Evolutionary conservation across 495 filamentous ascomycete genomes (phyloP).

Genomic region (Lophiotrema nucula): DNA sequence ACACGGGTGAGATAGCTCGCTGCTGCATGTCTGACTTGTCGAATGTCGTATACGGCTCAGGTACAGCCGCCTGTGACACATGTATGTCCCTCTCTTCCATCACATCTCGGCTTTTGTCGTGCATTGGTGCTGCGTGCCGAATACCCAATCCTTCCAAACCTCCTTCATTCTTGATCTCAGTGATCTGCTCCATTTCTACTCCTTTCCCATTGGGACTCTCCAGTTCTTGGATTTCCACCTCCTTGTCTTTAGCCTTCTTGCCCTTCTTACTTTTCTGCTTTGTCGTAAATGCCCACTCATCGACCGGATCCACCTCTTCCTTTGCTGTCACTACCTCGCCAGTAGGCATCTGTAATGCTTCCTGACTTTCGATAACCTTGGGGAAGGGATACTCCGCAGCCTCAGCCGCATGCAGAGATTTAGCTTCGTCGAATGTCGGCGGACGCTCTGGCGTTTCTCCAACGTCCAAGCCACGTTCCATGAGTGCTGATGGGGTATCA

Average conservation of each 20-base stretch:
- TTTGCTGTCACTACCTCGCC: not conserved
- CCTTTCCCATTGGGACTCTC: not conserved
- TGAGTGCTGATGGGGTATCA: not conserved
- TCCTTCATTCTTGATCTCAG: not conserved
- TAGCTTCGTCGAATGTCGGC: constrained; percentile 10
- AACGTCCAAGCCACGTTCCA: not conserved
- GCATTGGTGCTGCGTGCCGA: not conserved
- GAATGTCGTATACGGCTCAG: not conserved
- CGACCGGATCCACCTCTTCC: not conserved
- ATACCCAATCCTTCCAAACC: constrained; percentile 2
- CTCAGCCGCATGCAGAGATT: not conserved
- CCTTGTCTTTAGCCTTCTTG: constrained; percentile 19
- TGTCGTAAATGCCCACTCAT: constrained; percentile 11
- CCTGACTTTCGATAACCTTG: not conserved
- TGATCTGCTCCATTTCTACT: not conserved
- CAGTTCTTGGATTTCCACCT: not conserved
- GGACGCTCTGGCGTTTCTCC: not conserved
- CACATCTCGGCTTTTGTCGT: not conserved
- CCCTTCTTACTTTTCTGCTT: constrained; percentile 36
- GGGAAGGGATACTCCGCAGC: constrained; percentile 18
- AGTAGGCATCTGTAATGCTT: not conserved
- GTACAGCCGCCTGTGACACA: constrained; percentile 11
- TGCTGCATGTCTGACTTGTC: not conserved
- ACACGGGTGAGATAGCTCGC: too few species aligned
- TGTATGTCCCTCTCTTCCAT: constrained; percentile 1